A percentile compares a stretch with the other conserved stretches of the same genome.
Conservation (phyloP, 2,329 filamentous ascomycete genomes). For the Hypoxylon rubiginosum region DNA sequence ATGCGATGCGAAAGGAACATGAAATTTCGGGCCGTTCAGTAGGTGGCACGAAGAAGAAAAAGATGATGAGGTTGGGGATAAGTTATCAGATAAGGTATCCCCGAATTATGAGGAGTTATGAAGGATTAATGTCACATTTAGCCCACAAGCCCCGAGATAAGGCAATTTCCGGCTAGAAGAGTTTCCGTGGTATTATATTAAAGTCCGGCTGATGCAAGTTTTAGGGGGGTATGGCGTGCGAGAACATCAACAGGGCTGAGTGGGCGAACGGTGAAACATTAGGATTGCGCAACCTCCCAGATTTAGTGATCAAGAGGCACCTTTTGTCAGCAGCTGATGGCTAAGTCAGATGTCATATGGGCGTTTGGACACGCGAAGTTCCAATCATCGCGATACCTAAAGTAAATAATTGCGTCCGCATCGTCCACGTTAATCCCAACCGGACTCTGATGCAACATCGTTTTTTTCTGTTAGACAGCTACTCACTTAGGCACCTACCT, state of each 20-base stretch:
- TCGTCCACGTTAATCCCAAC: conserved; percentile 7
- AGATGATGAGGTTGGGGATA: not conserved
- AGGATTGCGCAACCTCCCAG: conserved; percentile 40
- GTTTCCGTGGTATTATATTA: not conserved
- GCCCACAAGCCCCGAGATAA: not conserved
- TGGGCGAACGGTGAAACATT: conserved; percentile 36
- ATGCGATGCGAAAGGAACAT: too few species aligned
- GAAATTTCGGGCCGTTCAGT: not conserved
- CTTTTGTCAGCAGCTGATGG: conserved; percentile 40
- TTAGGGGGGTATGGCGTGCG: conserved; percentile 41
- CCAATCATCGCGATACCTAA: conserved; percentile 20
- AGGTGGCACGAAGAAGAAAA: not conserved
- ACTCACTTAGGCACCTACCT: not conserved
- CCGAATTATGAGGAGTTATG: not conserved
- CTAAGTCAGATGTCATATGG: conserved; percentile 22
- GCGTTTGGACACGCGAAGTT: conserved; percentile 21
- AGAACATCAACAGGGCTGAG: conserved; percentile 36
- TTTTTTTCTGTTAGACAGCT: not conserved
- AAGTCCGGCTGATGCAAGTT: conserved; percentile 33
- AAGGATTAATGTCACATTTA: conserved; percentile 5
- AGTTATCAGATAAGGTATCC: not conserved
- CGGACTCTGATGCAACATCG: not conserved
- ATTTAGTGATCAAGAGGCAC: conserved; percentile 29
- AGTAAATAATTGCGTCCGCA: conserved; percentile 20
- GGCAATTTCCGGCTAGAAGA: conserved; percentile 10